phyloP scores from a whole-genome alignment of 371 early-diverging fungal genomes.

The Coemansia sp. region DNA sequence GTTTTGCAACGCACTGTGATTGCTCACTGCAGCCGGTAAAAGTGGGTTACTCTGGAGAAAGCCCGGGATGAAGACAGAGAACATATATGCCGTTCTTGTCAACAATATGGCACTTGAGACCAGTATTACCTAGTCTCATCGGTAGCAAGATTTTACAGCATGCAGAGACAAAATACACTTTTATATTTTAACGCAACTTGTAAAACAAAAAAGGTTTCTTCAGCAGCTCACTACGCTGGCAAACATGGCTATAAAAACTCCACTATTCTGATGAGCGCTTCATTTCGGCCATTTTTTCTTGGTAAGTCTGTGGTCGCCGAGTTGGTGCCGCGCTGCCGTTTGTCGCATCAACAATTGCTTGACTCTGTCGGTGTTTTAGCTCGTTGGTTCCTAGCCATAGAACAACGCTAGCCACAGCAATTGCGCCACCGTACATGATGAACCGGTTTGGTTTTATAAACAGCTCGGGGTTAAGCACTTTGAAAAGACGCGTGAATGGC shows the following conservation, averaged over 20 bases:
- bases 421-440: constrained; percentile 42
- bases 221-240: no score
- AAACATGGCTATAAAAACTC: no score
- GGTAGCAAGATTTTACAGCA: constrained; percentile 58
- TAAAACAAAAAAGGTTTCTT: neutral
- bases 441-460: constrained; percentile 44
- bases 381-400: constrained; percentile 42
- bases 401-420: constrained; percentile 30
- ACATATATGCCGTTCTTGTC: constrained; percentile 60
- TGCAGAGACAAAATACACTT: constrained; percentile 55
- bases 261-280: constrained; percentile 22
- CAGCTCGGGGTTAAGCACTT: constrained; percentile 49
- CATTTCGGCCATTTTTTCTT: constrained; percentile 38
- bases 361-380: constrained; percentile 23
- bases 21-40: constrained; percentile 25
- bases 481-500: constrained; percentile 43
- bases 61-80: constrained; percentile 65
- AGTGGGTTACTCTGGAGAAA: constrained; percentile 59
- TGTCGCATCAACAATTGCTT: neutral
- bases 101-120: constrained; percentile 41
- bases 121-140: constrained; percentile 53
- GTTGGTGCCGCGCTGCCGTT: neutral
- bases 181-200: constrained; percentile 30
- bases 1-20: constrained; percentile 29
- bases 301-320: constrained; percentile 32